A percentile compares a stretch with the other conserved stretches of the same genome.
These are phyloP conservation scores for Myriosclerotinia duriaeana DNA, from an alignment of 2,329 filamentous ascomycete species.

Conservation along the genomic window DNA sequence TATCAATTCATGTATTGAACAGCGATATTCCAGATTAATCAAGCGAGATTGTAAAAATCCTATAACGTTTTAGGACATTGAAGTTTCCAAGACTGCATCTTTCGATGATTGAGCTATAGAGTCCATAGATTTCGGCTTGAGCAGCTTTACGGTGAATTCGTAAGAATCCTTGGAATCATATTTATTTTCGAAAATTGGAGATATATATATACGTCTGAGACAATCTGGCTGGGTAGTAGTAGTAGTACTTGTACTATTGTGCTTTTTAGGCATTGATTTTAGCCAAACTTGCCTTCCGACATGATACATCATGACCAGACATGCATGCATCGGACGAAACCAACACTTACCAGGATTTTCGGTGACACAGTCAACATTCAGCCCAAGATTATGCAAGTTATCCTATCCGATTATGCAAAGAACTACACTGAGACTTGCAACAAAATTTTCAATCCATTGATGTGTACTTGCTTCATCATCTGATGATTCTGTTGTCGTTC, in stretches of 20 bases:
- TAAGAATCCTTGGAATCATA: not conserved
- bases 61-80: too few relatives aligned
- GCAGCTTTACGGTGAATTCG: not conserved
- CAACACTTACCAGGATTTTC: too few relatives aligned
- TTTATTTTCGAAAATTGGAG: not conserved
- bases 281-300: not conserved
- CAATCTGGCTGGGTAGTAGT: not conserved
- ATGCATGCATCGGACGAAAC: not conserved
- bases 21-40: not conserved
- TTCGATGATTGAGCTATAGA: not conserved
- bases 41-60: too few relatives aligned
- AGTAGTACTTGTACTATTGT: too few relatives aligned
- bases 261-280: too few relatives aligned
- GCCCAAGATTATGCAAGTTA: constrained; percentile 10
- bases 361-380: not conserved
- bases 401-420: constrained; percentile 13
- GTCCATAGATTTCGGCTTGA: too few relatives aligned
- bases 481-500: not conserved
- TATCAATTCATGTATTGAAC: too few relatives aligned
- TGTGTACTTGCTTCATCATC: not conserved
- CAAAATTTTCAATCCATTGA: not conserved
- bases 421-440: constrained; percentile 18
- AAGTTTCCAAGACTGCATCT: too few relatives aligned
- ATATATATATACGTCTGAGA: too few relatives aligned
- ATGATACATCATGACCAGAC: too few relatives aligned